Conservation (phyloP, 148 eudicot species). For the Dysphania ambrosioides region DNA sequence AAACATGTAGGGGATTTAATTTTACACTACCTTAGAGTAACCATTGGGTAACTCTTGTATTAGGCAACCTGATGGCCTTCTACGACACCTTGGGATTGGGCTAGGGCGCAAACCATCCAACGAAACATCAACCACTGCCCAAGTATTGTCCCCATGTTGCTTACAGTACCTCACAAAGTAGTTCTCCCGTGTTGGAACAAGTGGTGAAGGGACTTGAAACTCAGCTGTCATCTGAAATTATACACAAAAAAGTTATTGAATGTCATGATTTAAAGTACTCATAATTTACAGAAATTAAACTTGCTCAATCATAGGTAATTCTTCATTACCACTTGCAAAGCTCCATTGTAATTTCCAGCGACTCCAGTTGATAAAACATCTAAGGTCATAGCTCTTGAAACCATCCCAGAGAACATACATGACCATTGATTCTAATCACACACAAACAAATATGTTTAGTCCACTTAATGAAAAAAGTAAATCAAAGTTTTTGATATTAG, state of each 20-base stretch:
- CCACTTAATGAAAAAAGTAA: neutral
- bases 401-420: conserved; percentile 65
- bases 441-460: neutral
- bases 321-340: conserved; percentile 77
- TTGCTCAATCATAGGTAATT: neutral
- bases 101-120: conserved; percentile 66
- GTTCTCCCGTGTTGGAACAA: conserved; percentile 83
- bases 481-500: neutral
- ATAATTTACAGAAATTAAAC: neutral
- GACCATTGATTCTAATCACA: conserved; percentile 72
- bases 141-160: conserved; percentile 71
- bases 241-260: neutral
- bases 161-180: conserved; percentile 89
- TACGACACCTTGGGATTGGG: conserved; percentile 51
- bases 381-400: conserved; percentile 76
- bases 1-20: neutral
- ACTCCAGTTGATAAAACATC: conserved; percentile 92
- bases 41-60: conserved; percentile 89
- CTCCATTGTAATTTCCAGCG: conserved; percentile 91
- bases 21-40: conserved; percentile 84
- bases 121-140: conserved; percentile 93
- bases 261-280: neutral
- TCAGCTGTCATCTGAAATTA: conserved; percentile 77
- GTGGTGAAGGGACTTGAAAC: conserved; percentile 84
- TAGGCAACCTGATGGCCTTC: conserved; percentile 92